Percentiles rank a stretch among this genome's conserved stretches.
Conservation (phyloP, 805 yeast species). For the Lipomyces yamanashiensis region DNA sequence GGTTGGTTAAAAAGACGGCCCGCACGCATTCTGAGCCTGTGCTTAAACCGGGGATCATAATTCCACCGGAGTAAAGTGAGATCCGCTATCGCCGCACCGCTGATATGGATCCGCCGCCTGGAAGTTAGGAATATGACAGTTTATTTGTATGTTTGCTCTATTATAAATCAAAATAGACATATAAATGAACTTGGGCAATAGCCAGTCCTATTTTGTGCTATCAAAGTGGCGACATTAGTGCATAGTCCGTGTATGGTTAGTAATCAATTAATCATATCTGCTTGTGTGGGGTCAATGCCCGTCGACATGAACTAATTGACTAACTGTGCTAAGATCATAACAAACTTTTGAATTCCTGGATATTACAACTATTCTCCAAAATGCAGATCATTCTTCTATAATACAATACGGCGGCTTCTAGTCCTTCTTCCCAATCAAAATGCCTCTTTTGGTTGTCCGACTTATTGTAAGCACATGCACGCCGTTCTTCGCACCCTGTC, state of each 20-base stretch:
- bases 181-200: too few species aligned
- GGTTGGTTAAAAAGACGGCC: slow-evolving; percentile 4
- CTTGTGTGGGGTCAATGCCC: too few species aligned
- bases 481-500: slow-evolving; percentile 17
- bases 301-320: too few species aligned
- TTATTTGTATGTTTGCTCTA: too few species aligned
- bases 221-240: too few species aligned
- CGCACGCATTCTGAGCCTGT: background rate
- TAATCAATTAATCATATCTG: too few species aligned
- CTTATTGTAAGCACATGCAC: slow-evolving; percentile 23
- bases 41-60: background rate
- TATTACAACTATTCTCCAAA: background rate
- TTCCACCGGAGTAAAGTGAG: background rate
- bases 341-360: background rate
- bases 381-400: slow-evolving; percentile 13
- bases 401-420: background rate
- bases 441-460: slow-evolving; percentile 13
- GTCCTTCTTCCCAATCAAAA: background rate
- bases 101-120: background rate
- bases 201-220: too few species aligned
- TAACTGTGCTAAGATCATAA: background rate
- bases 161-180: too few species aligned
- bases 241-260: too few species aligned
- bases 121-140: too few species aligned
- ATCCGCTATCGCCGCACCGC: background rate